Conservation (phyloP, 352 stramenopile genomes). For the Pilasporangium apinafurcum region DNA sequence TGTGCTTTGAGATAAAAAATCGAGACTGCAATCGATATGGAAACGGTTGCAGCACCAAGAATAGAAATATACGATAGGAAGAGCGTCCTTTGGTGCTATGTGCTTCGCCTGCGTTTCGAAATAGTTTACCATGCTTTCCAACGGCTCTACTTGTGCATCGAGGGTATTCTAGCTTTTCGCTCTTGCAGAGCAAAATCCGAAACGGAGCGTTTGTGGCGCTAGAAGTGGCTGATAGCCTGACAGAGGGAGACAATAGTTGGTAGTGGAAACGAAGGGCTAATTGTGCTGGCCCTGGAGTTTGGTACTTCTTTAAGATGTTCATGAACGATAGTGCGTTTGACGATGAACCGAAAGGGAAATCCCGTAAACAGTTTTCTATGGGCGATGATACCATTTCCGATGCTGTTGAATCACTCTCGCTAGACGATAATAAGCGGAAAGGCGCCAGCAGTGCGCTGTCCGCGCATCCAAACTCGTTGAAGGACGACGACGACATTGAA, state of each 20-base stretch:
- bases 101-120: too few species aligned
- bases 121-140: too few species aligned
- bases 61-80: too few species aligned
- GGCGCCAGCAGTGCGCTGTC: conserved; percentile 11
- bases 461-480: conserved; percentile 68
- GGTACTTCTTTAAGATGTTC: conserved; percentile 49
- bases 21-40: too few species aligned
- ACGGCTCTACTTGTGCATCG: too few species aligned
- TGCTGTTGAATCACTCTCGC: conserved; percentile 49
- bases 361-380: conserved; percentile 11
- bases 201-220: neutral
- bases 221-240: neutral
- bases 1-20: too few species aligned
- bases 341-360: conserved; percentile 30
- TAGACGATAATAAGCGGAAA: conserved; percentile 45
- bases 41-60: too few species aligned
- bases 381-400: conserved; percentile 42
- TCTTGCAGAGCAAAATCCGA: too few species aligned
- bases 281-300: neutral
- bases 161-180: too few species aligned
- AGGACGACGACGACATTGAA: conserved; percentile 76
- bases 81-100: too few species aligned
- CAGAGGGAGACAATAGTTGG: neutral
- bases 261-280: neutral
- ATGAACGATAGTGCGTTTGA: conserved; percentile 79